phyloP scores from a whole-genome alignment of 768 basidiomycete genomes.

The Mycena chlorophos region DNA sequence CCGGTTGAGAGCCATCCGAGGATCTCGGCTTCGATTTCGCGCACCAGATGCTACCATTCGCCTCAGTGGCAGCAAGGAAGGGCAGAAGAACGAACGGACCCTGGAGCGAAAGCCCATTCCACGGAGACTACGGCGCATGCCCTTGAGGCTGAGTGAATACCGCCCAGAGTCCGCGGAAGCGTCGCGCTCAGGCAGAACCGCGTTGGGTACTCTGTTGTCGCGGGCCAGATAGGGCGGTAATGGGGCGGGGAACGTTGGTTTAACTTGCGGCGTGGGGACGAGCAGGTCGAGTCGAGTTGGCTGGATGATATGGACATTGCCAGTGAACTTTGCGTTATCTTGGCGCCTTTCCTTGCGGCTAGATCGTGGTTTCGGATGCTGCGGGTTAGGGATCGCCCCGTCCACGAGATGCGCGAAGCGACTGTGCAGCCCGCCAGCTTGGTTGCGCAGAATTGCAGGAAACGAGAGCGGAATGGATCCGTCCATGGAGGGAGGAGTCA shows the following conservation, averaged over 20 bases:
- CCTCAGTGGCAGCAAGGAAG: background rate
- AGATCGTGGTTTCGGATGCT: too few species aligned
- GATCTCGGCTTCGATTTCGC: slow-evolving; percentile 67
- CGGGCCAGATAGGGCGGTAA: slow-evolving; percentile 71
- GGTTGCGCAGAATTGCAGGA: slow-evolving; percentile 66
- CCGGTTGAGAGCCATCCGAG: slow-evolving; percentile 60
- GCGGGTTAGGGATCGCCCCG: slow-evolving; percentile 31
- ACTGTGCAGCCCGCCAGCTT: slow-evolving; percentile 45
- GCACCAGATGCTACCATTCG: slow-evolving; percentile 43
- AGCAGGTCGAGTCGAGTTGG: slow-evolving; percentile 59
- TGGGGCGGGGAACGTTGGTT: slow-evolving; percentile 73
- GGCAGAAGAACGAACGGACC: slow-evolving; percentile 15
- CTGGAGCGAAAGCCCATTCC: slow-evolving; percentile 60
- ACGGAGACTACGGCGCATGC: slow-evolving; percentile 68
- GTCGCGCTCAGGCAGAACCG: slow-evolving; percentile 42
- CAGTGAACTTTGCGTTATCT: too few species aligned
- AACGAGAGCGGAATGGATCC: slow-evolving; percentile 62
- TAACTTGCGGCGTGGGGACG: slow-evolving; percentile 42
- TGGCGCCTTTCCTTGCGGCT: too few species aligned
- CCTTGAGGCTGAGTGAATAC: slow-evolving; percentile 75
- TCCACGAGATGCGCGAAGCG: slow-evolving; percentile 53
- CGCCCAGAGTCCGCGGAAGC: slow-evolving; percentile 71
- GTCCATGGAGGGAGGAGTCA: slow-evolving; percentile 4
- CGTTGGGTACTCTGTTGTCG: slow-evolving; percentile 50
- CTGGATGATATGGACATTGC: slow-evolving; percentile 70